A percentile compares a stretch with the other conserved stretches of the same genome.
Conservation (phyloP, 163 green algal species). For the Scenedesmus sp. region DNA sequence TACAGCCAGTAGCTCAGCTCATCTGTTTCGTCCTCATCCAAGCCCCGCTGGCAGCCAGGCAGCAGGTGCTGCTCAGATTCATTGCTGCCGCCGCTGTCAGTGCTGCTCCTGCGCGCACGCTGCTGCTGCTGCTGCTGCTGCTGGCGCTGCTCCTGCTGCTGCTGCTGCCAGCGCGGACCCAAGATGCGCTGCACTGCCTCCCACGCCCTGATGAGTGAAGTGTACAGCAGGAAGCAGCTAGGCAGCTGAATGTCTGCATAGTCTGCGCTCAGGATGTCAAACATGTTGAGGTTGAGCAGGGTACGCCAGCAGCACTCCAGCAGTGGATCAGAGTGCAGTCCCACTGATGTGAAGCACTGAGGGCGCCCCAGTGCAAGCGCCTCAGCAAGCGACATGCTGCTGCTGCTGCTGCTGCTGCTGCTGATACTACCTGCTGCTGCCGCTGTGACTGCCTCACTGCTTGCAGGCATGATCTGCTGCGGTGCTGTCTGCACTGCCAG, state of each 20-base stretch:
- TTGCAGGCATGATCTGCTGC: not conserved
- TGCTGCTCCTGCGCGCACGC: not conserved
- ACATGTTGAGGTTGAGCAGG: constrained; percentile 32
- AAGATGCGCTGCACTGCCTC: not conserved
- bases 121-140: constrained; percentile 37
- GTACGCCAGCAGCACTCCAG: constrained; percentile 30
- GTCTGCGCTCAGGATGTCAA: not conserved
- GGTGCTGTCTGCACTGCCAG: constrained; percentile 31
- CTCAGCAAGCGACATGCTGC: constrained; percentile 17
- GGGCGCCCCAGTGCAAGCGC: constrained; percentile 9
- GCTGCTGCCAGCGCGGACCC: not conserved
- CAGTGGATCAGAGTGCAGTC: not conserved
- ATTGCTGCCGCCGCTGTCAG: not conserved
- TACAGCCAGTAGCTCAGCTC: not conserved
- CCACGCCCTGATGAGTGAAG: constrained; percentile 6
- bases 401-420: constrained; percentile 2
- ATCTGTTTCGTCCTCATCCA: constrained; percentile 18
- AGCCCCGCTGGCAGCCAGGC: constrained; percentile 15
- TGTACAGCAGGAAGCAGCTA: constrained; percentile 44
- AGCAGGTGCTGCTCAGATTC: not conserved
- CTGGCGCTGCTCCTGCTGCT: not conserved
- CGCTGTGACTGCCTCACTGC: not conserved
- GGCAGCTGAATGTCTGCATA: not conserved
- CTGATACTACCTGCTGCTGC: not conserved
- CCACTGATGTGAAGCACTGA: not conserved